Evolutionary conservation across 768 basidiomycete genomes (phyloP).

Genomic region (Saitozyma sp.): DNA sequence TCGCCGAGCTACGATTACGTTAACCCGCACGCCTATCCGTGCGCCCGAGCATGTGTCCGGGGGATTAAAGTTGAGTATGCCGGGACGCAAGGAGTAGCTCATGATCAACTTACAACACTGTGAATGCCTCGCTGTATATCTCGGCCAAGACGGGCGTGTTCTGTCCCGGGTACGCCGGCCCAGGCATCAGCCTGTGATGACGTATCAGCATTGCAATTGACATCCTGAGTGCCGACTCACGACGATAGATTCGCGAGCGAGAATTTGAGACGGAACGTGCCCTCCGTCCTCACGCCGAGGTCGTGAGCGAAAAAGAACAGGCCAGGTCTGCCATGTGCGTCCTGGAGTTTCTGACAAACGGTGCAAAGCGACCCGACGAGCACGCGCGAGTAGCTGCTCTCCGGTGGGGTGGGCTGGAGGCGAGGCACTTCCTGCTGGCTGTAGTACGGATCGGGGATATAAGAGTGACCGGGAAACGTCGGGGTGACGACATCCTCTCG

Average conservation of each 20-base stretch:
- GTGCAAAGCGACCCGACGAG: slow-evolving; percentile 86
- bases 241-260: slow-evolving; percentile 86
- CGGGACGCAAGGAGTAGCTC: slow-evolving; percentile 1
- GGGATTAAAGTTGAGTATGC: too few relatives aligned
- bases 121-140: slow-evolving; percentile 77
- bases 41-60: too few relatives aligned
- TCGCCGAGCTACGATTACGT: slow-evolving; percentile 63
- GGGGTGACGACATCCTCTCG: too few relatives aligned
- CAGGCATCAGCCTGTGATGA: slow-evolving; percentile 56
- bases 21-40: too few relatives aligned
- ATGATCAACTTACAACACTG: slow-evolving; percentile 60
- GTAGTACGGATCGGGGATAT: background rate
- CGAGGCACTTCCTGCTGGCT: background rate
- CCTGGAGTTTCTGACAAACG: slow-evolving; percentile 77
- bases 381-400: slow-evolving; percentile 72
- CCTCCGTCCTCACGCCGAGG: slow-evolving; percentile 89
- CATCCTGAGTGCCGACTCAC: slow-evolving; percentile 65
- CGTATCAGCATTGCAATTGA: slow-evolving; percentile 62
- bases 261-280: slow-evolving; percentile 80
- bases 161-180: slow-evolving; percentile 28
- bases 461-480: too few relatives aligned
- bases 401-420: slow-evolving; percentile 6
- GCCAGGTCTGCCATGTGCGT: slow-evolving; percentile 80
- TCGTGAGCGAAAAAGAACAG: slow-evolving; percentile 96
- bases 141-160: slow-evolving; percentile 70